Evolutionary conservation across 805 yeast genomes (phyloP).

Genomic region (Scheffersomyces coipomensis): DNA sequence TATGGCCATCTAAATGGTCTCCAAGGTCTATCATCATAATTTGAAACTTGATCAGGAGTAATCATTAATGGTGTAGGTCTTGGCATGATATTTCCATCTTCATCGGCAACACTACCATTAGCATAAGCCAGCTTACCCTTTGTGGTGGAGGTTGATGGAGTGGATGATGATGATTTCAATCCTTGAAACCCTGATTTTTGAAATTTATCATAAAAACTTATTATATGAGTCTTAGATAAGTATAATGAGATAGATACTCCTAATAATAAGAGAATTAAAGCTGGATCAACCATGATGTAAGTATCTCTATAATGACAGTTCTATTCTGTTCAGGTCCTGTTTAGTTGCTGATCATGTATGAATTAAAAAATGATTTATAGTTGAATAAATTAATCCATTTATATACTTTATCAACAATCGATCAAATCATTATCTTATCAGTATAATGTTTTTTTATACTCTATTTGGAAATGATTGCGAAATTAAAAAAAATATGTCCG

Average conservation of each 20-base stretch:
- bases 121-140: neutral
- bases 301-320: too few relatives aligned
- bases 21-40: constrained; percentile 77
- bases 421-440: too few relatives aligned
- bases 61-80: constrained; percentile 58
- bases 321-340: too few relatives aligned
- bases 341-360: too few relatives aligned
- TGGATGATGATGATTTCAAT: neutral
- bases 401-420: too few relatives aligned
- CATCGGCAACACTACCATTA: constrained; percentile 6
- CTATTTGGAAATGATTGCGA: too few relatives aligned
- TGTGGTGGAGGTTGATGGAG: neutral
- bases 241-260: constrained; percentile 10
- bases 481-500: too few relatives aligned
- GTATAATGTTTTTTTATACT: too few relatives aligned
- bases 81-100: constrained; percentile 33
- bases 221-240: constrained; percentile 15
- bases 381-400: too few relatives aligned
- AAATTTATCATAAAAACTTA: constrained; percentile 1
- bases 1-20: constrained; percentile 80
- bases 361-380: too few relatives aligned
- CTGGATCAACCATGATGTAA: constrained; percentile 9
- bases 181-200: neutral
- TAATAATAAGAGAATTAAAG: constrained; percentile 6
- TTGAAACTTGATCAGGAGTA: constrained; percentile 64